These are phyloP conservation scores for Helminthosporium solani DNA, from an alignment of 2,329 filamentous ascomycete species.

Conservation along the genomic window DNA sequence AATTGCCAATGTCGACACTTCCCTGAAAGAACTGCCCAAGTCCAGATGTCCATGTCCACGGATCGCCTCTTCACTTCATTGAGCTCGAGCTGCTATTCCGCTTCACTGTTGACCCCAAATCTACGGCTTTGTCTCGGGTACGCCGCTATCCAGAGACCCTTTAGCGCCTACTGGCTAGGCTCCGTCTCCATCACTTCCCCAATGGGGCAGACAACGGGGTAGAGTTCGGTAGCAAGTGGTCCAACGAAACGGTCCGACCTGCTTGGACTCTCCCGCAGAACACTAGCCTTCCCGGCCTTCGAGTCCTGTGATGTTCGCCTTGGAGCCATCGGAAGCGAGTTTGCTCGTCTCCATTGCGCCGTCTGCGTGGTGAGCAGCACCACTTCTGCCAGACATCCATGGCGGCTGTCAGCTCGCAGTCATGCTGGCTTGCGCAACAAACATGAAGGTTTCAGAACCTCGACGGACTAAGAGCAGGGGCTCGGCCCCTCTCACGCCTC, in stretches of 20 bases:
- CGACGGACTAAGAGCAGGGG: slow-evolving; percentile 8
- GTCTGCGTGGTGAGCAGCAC: slow-evolving; percentile 9
- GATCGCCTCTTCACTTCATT: background rate
- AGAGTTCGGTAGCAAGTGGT: slow-evolving; percentile 12
- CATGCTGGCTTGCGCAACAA: slow-evolving; percentile 12
- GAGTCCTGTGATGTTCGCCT: slow-evolving; percentile 5
- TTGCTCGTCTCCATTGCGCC: background rate
- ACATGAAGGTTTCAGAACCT: slow-evolving; percentile 9
- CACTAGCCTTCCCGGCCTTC: slow-evolving; percentile 2
- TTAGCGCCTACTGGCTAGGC: slow-evolving; percentile 6
- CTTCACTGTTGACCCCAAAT: slow-evolving; percentile 5
- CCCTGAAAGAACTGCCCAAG: slow-evolving; percentile 1
- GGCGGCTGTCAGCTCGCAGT: slow-evolving; percentile 26
- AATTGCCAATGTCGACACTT: slow-evolving; percentile 13
- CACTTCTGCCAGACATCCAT: slow-evolving; percentile 19
- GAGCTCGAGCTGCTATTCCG: slow-evolving; percentile 3
- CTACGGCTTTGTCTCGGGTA: slow-evolving; percentile 18
- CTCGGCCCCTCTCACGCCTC: background rate
- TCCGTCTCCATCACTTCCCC: slow-evolving; percentile 2
- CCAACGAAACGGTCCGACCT: slow-evolving; percentile 8
- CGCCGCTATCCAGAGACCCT: slow-evolving; percentile 9
- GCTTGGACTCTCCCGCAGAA: slow-evolving; percentile 8
- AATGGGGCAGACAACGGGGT: slow-evolving; percentile 6
- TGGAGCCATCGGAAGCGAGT: slow-evolving; percentile 7
- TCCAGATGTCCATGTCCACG: background rate